phyloP scores from a whole-genome alignment of 257 asterid genomes.

The Fraxinus americana region DNA sequence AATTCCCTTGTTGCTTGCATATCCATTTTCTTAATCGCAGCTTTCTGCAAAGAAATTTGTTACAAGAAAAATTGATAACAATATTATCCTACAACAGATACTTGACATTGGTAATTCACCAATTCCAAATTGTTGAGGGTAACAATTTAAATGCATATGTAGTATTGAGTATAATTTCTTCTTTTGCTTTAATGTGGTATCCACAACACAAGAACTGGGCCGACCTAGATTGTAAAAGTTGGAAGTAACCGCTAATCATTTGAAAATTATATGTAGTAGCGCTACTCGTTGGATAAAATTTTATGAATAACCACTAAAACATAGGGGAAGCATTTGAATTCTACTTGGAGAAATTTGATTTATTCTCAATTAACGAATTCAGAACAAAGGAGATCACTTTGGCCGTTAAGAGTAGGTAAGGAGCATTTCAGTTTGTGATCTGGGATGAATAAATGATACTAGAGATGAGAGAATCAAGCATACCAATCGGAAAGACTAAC shows the following conservation, averaged over 20 bases:
- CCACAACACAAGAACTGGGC: not conserved
- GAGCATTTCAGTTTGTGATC: not conserved
- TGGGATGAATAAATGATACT: not conserved
- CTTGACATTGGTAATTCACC: slow-evolving; percentile 15
- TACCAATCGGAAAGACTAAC: not conserved
- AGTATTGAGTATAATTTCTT: not conserved
- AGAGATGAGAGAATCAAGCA: not conserved
- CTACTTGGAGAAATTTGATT: not conserved
- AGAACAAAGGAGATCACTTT: not conserved
- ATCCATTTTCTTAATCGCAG: slow-evolving; percentile 97
- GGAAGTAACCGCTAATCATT: not conserved
- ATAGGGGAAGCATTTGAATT: not conserved
- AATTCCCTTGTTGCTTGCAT: slow-evolving; percentile 92
- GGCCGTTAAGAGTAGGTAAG: not conserved
- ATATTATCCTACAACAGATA: not conserved
- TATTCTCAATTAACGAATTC: not conserved
- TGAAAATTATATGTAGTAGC: not conserved
- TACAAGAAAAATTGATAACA: slow-evolving; percentile 4
- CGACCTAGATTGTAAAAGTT: not conserved
- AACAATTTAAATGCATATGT: not conserved
- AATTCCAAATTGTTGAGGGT: not conserved
- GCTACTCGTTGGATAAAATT: too few species aligned
- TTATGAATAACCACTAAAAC: not conserved
- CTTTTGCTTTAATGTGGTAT: not conserved
- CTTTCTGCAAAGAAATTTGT: slow-evolving; percentile 64